These are phyloP conservation scores for Gelatoporia subvermispora DNA, from an alignment of 768 basidiomycete genomes.

Conservation along the genomic window DNA sequence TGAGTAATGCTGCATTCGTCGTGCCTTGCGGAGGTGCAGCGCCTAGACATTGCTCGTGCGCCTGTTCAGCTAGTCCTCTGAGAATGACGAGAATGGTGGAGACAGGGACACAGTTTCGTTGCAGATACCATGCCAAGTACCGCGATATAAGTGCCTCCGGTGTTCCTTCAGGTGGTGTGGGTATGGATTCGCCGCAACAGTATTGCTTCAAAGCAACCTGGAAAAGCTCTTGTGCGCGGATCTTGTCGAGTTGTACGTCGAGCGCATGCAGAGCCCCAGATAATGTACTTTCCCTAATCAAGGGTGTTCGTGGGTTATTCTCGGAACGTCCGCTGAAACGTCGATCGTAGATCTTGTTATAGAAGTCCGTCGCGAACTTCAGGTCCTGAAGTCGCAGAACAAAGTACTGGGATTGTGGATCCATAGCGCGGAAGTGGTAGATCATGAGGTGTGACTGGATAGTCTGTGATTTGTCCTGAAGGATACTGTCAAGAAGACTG, in stretches of 20 bases:
- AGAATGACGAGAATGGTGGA: slow-evolving; percentile 62
- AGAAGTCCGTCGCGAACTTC: slow-evolving; percentile 72
- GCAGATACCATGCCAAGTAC: slow-evolving; percentile 65
- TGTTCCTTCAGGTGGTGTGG: slow-evolving; percentile 9
- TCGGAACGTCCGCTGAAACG: slow-evolving; percentile 70
- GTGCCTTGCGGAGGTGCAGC: slow-evolving; percentile 49
- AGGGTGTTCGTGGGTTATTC: slow-evolving; percentile 57
- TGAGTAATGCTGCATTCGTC: slow-evolving; percentile 28
- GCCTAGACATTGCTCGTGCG: slow-evolving; percentile 51
- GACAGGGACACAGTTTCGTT: slow-evolving; percentile 64
- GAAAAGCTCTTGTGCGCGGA: slow-evolving; percentile 40
- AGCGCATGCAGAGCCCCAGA: slow-evolving; percentile 60
- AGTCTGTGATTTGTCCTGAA: slow-evolving; percentile 85
- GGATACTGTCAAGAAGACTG: slow-evolving; percentile 75
- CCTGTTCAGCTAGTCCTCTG: slow-evolving; percentile 56
- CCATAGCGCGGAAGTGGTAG: slow-evolving; percentile 62
- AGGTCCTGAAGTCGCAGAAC: slow-evolving; percentile 69
- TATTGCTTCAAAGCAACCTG: slow-evolving; percentile 45
- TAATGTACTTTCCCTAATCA: slow-evolving; percentile 70
- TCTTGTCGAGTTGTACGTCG: slow-evolving; percentile 48
- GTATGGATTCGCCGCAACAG: slow-evolving; percentile 45
- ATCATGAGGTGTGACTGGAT: slow-evolving; percentile 71
- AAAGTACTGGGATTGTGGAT: slow-evolving; percentile 53
- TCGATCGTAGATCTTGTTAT: slow-evolving; percentile 67
- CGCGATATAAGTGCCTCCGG: slow-evolving; percentile 25